Percentiles rank a stretch among this genome's conserved stretches.
phyloP scores from a whole-genome alignment of 345 rosid genomes.

The Populus pruinosa region DNA sequence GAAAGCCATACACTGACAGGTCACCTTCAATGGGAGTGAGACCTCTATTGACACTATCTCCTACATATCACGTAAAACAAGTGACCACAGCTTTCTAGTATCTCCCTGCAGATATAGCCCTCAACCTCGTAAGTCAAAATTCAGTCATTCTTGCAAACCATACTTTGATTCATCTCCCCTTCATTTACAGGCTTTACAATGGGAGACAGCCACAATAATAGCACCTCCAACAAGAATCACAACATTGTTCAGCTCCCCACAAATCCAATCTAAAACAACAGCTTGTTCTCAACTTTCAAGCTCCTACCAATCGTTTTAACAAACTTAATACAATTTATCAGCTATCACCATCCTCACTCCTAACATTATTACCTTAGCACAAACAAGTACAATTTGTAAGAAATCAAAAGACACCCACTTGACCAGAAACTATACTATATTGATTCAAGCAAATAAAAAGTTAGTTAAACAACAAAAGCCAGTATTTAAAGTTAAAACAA shows the following conservation, averaged over 20 bases:
- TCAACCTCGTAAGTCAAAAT: background rate
- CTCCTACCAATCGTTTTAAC: too few species aligned
- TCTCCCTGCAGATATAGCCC: background rate
- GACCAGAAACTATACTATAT: too few species aligned
- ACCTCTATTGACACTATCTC: background rate
- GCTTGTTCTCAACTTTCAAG: too few species aligned
- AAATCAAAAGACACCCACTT: background rate
- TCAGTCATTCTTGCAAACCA: background rate
- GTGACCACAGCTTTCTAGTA: background rate
- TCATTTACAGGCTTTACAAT: background rate
- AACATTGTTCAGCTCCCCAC: too few species aligned
- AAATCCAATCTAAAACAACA: too few species aligned
- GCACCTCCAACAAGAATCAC: too few species aligned
- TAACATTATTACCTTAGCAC: background rate
- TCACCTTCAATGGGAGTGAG: background rate
- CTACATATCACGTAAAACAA: background rate
- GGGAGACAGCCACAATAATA: too few species aligned
- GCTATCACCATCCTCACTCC: background rate
- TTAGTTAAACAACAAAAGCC: background rate
- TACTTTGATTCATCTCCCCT: background rate
- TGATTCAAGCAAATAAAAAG: too few species aligned
- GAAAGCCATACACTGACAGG: background rate
- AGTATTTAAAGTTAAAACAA: background rate
- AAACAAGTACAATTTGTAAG: background rate
- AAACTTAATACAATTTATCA: too few species aligned